Evolutionary conservation across 768 basidiomycete species (phyloP).

Genomic region (Agrocybe pediades): DNA sequence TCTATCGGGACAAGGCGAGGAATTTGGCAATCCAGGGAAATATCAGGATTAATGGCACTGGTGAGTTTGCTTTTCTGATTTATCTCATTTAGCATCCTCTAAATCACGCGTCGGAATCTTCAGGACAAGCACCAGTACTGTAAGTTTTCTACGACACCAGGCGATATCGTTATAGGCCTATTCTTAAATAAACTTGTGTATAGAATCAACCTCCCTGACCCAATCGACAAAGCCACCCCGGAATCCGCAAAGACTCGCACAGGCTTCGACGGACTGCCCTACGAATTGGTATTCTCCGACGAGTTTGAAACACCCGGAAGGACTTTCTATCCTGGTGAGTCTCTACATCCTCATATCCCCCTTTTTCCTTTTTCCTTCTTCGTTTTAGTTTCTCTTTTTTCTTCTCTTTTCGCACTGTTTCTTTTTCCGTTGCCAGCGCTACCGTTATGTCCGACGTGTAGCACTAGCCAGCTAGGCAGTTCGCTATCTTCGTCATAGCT

Average conservation of each 20-base stretch:
- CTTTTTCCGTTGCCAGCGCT: not conserved
- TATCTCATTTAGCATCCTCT: not conserved
- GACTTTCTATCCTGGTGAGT: conserved; percentile 54
- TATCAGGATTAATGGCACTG: conserved; percentile 61
- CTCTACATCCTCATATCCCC: conserved; percentile 1
- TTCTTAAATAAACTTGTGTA: not conserved
- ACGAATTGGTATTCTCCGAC: conserved; percentile 74
- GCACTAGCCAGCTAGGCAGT: too few species aligned
- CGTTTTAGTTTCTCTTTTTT: not conserved
- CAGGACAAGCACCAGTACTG: conserved; percentile 66
- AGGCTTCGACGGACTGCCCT: conserved; percentile 72
- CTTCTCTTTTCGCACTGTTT: not conserved
- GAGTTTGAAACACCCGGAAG: conserved; percentile 73
- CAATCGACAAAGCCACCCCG: conserved; percentile 78
- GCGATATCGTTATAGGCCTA: too few species aligned
- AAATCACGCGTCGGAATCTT: not conserved
- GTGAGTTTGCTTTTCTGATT: conserved; percentile 16
- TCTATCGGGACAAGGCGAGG: conserved; percentile 39
- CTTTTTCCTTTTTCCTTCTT: conserved; percentile 4
- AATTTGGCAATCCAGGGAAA: conserved; percentile 60
- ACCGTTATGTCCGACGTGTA: too few species aligned
- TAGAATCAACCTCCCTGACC: conserved; percentile 50
- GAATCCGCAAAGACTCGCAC: conserved; percentile 52
- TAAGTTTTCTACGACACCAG: conserved; percentile 23
- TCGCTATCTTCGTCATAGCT: not conserved